Percentiles rank a stretch among this genome's conserved stretches.
Evolutionary conservation across 306 rosid genomes (phyloP).

Genomic region (Ziziphus jujuba): DNA sequence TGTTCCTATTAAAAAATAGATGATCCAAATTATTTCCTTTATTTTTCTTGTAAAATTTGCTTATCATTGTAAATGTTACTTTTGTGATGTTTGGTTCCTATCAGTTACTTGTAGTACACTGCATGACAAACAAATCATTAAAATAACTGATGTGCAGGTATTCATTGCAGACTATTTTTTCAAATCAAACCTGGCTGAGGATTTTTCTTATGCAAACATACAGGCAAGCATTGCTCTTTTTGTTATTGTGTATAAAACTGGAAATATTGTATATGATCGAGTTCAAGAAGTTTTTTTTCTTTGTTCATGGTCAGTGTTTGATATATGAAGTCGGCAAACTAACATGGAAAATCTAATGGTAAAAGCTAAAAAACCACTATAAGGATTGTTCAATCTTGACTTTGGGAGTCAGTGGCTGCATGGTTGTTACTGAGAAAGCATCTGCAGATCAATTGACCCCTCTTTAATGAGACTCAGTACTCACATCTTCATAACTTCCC

Average conservation of each 20-base stretch:
- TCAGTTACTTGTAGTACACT: neutral
- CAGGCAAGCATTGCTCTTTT: constrained; percentile 44
- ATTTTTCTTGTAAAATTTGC: neutral
- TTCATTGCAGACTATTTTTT: constrained; percentile 82
- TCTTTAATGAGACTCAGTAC: no score
- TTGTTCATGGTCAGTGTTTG: neutral
- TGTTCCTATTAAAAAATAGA: no score
- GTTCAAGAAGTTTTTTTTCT: neutral
- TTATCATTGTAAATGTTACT: constrained; percentile 1
- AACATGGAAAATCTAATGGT: no score
- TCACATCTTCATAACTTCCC: no score
- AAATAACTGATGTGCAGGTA: constrained; percentile 52
- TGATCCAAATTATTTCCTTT: no score
- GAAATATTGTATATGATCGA: neutral
- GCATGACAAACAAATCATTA: constrained; percentile 13
- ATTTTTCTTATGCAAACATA: constrained; percentile 69
- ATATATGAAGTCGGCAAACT: no score
- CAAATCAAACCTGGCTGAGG: constrained; percentile 72
- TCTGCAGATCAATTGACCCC: no score
- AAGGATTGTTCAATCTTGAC: no score
- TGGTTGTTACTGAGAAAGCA: no score
- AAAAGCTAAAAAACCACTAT: no score
- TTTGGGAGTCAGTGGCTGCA: no score
- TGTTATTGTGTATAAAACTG: neutral
- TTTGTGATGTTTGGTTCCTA: constrained; percentile 19